Evolutionary conservation across 164 flowering plant species (phyloP).

Genomic region (Aristolochia contorta): DNA sequence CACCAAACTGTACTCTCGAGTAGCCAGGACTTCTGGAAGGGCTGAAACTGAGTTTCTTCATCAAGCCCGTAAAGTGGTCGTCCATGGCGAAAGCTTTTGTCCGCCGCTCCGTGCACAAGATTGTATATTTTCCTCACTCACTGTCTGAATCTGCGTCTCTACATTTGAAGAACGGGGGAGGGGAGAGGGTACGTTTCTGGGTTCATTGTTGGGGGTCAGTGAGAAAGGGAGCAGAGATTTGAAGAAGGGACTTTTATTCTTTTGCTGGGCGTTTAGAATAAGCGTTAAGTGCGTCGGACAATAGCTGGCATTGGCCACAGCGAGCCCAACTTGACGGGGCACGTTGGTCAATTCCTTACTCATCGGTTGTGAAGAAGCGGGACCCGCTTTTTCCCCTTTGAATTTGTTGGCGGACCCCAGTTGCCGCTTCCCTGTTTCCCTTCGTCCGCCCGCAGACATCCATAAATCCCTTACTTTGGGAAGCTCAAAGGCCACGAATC

Average conservation of each 20-base stretch:
- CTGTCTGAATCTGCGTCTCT: background rate
- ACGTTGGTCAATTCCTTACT: too few relatives aligned
- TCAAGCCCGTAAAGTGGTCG: slow-evolving; percentile 1
- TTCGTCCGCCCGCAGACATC: too few relatives aligned
- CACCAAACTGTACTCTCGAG: slow-evolving; percentile 12
- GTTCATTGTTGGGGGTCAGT: too few relatives aligned
- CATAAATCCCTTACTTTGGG: too few relatives aligned
- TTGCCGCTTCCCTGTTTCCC: too few relatives aligned
- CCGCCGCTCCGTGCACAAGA: background rate
- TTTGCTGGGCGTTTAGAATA: background rate
- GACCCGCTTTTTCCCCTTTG: too few relatives aligned
- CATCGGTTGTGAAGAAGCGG: too few relatives aligned
- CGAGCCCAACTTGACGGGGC: too few relatives aligned
- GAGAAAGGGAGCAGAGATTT: background rate
- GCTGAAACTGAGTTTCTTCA: slow-evolving; percentile 4
- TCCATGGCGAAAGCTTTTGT: background rate
- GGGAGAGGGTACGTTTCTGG: too few relatives aligned
- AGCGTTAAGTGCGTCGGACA: background rate
- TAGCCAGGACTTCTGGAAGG: slow-evolving; percentile 6
- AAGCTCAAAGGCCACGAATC: too few relatives aligned
- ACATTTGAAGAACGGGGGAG: background rate
- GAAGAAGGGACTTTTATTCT: background rate
- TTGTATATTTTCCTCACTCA: too few relatives aligned
- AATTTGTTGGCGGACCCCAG: too few relatives aligned
- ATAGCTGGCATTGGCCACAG: slow-evolving; percentile 1